Percentiles rank a stretch among this genome's conserved stretches.
Evolutionary conservation across 805 yeast species (phyloP).

Genomic region (Wickerhamomyces rabaulensis): DNA sequence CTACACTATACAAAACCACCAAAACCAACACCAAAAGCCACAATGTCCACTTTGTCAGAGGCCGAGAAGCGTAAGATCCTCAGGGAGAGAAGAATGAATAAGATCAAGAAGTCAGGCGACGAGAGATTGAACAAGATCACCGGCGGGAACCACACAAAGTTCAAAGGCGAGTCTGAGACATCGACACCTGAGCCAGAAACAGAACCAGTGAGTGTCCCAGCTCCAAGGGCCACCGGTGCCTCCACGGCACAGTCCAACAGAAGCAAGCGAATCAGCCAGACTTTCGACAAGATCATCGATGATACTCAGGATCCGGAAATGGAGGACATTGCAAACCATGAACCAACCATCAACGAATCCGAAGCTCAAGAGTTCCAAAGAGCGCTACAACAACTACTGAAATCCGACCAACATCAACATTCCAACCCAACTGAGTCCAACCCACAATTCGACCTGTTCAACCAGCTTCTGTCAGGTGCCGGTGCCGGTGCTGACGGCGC

Average conservation of each 20-base stretch:
- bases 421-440: conserved; percentile 2
- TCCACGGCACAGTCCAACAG: too few species aligned
- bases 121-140: conserved; percentile 21
- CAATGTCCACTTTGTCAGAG: conserved; percentile 6
- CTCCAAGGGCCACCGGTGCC: too few species aligned
- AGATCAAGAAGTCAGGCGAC: conserved; percentile 15
- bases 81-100: conserved; percentile 24
- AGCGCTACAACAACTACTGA: conserved; percentile 15
- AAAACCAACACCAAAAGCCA: too few species aligned
- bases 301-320: conserved; percentile 10
- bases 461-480: conserved; percentile 8
- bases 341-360: background rate
- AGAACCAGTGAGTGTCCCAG: too few species aligned
- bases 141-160: conserved; percentile 16
- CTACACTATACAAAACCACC: too few species aligned
- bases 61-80: conserved; percentile 22
- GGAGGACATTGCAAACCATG: conserved; percentile 10
- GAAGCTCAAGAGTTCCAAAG: conserved; percentile 19
- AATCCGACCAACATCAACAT: conserved; percentile 13
- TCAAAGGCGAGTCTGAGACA: background rate
- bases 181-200: too few species aligned
- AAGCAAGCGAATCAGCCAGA: conserved; percentile 15
- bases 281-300: conserved; percentile 2
- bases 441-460: conserved; percentile 12
- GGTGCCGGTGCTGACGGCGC: background rate